These are phyloP conservation scores for Trichocomaceae sp. DNA, from an alignment of 2,329 filamentous ascomycete species.

Conservation along the genomic window DNA sequence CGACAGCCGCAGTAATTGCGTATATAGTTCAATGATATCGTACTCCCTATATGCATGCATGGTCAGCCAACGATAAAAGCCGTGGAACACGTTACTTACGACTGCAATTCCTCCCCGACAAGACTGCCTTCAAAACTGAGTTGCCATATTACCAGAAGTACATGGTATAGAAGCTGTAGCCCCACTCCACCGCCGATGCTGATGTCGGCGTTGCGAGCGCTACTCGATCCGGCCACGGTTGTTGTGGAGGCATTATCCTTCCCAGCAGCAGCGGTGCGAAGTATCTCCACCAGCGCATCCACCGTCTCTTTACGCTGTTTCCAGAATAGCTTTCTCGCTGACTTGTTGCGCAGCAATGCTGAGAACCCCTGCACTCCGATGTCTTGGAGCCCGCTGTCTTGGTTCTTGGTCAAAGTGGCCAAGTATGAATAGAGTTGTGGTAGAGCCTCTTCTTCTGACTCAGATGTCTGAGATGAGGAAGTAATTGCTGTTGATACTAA, in stretches of 20 bases:
- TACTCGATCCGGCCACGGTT: constrained; percentile 46
- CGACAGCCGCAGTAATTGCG: constrained; percentile 83
- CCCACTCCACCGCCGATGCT: constrained; percentile 69
- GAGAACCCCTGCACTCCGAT: constrained; percentile 93
- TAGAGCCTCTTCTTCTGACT: constrained; percentile 67
- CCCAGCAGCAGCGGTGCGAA: constrained; percentile 66
- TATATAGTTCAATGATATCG: constrained; percentile 84
- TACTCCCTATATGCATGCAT: constrained; percentile 76
- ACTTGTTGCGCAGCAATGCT: constrained; percentile 66
- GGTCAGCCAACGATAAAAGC: constrained; percentile 8
- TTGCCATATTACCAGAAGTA: constrained; percentile 91
- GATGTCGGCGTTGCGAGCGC: constrained; percentile 59
- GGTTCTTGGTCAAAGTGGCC: constrained; percentile 71
- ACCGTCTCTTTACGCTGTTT: constrained; percentile 79
- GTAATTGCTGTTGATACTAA: constrained; percentile 62
- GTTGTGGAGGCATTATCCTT: constrained; percentile 60
- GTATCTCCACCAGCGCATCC: constrained; percentile 71
- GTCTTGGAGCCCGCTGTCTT: constrained; percentile 86
- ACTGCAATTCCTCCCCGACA: constrained; percentile 73
- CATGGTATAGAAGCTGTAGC: constrained; percentile 87
- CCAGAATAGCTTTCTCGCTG: constrained; percentile 81
- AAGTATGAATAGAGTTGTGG: constrained; percentile 81
- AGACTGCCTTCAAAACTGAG: constrained; percentile 76
- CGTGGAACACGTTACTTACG: constrained; percentile 50
- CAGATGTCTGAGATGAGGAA: constrained; percentile 52